Evolutionary conservation across 163 green algal genomes (phyloP).

Genomic region (Scenedesmus sp.): DNA sequence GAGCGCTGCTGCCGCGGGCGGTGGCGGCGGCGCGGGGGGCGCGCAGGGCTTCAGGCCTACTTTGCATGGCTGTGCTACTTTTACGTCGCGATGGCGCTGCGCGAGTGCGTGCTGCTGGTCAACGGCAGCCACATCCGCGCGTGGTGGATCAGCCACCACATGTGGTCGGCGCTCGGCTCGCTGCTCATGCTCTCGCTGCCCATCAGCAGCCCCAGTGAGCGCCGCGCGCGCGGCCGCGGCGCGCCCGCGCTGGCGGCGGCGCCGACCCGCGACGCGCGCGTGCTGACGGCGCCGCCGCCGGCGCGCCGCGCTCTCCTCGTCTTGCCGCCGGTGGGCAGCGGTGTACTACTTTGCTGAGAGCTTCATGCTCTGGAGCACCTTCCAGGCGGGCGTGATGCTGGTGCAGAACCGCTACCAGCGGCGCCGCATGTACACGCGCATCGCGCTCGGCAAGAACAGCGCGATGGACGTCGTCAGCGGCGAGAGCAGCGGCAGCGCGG

Average conservation of each 20-base stretch:
- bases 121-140: slow-evolving; percentile 93
- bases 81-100: slow-evolving; percentile 90
- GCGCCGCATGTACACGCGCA: slow-evolving; percentile 96
- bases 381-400: slow-evolving; percentile 93
- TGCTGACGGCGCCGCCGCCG: background rate
- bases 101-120: slow-evolving; percentile 91
- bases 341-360: slow-evolving; percentile 75
- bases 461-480: slow-evolving; percentile 95
- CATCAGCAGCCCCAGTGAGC: slow-evolving; percentile 77
- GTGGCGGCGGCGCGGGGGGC: background rate
- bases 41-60: slow-evolving; percentile 82
- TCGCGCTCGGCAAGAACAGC: slow-evolving; percentile 93
- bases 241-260: background rate
- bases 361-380: slow-evolving; percentile 89
- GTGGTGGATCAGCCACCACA: slow-evolving; percentile 97
- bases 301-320: background rate
- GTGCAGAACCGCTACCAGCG: slow-evolving; percentile 97
- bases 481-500: slow-evolving; percentile 79
- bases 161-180: slow-evolving; percentile 80
- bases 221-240: background rate
- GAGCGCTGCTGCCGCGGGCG: background rate
- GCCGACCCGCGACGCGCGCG: background rate
- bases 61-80: slow-evolving; percentile 95
- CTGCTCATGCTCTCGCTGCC: slow-evolving; percentile 90
- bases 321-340: slow-evolving; percentile 44